A percentile compares a stretch with the other conserved stretches of the same genome.
phyloP scores from a whole-genome alignment of 148 eudicot species.

The Tetragonia tetragonoides region DNA sequence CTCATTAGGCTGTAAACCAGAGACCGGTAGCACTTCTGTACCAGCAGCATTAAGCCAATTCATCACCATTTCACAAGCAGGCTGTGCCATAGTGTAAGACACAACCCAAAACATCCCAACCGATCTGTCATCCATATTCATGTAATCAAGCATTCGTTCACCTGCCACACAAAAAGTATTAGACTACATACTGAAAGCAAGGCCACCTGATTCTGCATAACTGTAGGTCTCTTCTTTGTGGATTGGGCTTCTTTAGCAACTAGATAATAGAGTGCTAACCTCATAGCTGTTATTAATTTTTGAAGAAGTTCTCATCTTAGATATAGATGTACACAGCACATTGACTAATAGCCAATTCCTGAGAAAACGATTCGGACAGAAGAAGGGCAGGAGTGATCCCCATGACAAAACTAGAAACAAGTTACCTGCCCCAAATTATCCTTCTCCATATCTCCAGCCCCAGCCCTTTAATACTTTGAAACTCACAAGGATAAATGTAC shows the following conservation, averaged over 20 bases:
- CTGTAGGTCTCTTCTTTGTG: not conserved
- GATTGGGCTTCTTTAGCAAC: not conserved
- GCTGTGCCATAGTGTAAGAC: slow-evolving; percentile 86
- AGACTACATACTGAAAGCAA: slow-evolving; percentile 1
- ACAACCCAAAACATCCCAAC: slow-evolving; percentile 98
- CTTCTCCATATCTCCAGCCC: no score
- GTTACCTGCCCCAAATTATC: not conserved
- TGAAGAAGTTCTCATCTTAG: not conserved
- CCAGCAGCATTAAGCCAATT: slow-evolving; percentile 86
- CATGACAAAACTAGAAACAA: not conserved
- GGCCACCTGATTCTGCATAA: not conserved
- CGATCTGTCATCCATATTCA: slow-evolving; percentile 89
- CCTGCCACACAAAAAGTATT: slow-evolving; percentile 40
- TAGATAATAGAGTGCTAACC: not conserved
- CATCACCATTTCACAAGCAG: slow-evolving; percentile 91
- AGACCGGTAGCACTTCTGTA: slow-evolving; percentile 63
- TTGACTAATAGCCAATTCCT: not conserved
- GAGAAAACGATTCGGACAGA: not conserved
- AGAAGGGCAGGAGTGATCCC: not conserved
- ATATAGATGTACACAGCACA: not conserved
- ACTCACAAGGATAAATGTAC: not conserved
- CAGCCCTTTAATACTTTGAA: not conserved
- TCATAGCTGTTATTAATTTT: not conserved
- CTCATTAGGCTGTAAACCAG: slow-evolving; percentile 73
- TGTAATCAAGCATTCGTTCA: slow-evolving; percentile 77